These are phyloP conservation scores for Trypanosoma congolense DNA, from an alignment of 208 protist genomes.

Conservation along the genomic window DNA sequence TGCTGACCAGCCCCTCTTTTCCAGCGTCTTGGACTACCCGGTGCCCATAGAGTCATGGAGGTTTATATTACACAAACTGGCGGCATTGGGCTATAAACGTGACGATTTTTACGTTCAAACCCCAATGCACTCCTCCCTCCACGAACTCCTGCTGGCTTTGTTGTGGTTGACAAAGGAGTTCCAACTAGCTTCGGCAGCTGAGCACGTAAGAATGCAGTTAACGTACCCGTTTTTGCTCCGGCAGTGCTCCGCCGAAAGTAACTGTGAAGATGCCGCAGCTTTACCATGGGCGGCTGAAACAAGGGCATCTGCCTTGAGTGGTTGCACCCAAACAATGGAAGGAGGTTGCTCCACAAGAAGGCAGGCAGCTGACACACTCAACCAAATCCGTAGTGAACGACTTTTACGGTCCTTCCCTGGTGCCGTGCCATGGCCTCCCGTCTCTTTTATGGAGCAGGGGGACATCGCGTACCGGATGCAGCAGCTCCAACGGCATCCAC, in stretches of 20 bases:
- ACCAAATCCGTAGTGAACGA: slow-evolving; percentile 6
- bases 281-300: background rate
- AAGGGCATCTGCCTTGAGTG: background rate
- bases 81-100: slow-evolving; percentile 56
- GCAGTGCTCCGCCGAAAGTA: background rate
- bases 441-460: slow-evolving; percentile 50
- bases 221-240: slow-evolving; percentile 50
- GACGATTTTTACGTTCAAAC: slow-evolving; percentile 66
- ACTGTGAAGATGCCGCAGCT: background rate
- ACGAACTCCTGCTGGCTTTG: slow-evolving; percentile 70
- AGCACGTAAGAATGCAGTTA: slow-evolving; percentile 58
- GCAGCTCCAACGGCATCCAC: slow-evolving; percentile 34
- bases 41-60: slow-evolving; percentile 41
- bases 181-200: slow-evolving; percentile 49
- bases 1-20: no score
- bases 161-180: slow-evolving; percentile 75
- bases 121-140: slow-evolving; percentile 28
- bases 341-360: background rate
- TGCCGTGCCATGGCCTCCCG: slow-evolving; percentile 56
- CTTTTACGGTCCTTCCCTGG: slow-evolving; percentile 36
- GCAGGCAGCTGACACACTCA: background rate
- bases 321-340: background rate
- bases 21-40: slow-evolving; percentile 7
- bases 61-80: slow-evolving; percentile 44
- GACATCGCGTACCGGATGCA: slow-evolving; percentile 35